Base-by-base conservation (phyloP, 129 eudicot genomes). In the Saposhnikovia divaricata region DNA sequence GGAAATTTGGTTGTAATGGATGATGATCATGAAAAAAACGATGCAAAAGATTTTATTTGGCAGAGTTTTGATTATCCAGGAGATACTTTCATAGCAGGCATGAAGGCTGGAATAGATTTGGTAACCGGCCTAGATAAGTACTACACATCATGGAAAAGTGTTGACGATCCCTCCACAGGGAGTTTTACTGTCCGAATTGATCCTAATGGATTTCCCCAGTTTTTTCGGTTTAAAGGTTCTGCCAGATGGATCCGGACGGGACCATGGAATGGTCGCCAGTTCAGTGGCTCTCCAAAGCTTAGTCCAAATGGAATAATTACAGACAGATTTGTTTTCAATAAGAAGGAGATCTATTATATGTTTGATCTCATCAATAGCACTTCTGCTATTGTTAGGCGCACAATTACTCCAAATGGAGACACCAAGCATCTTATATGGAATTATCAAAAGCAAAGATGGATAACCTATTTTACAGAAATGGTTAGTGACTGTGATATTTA, bases 41-140 rank as follows among this genome's bases (percentile, higher is more conserved):
- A 61, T 9, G 34, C 15, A n/a, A 23, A 25, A n/a, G 28, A 61
- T 8, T n/a, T 61, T 61, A 61, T 61, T 61, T 61, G 69, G 69
- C 69, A 61, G 6, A 61, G 66, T 59, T 59, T 59, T 59, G 66
- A 59, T 59, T n/a, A 59, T 1, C 69, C 69, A 5, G 69, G 69
- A 61, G 69, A 61, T 61, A 61, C 69, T 61, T 25, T 61, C 1
- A 10, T 61, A 10, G 15, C 69, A 61, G 69, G 69, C 69, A 61
- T 61, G 69, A 61, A 61, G 69, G 12, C 28, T 61, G 69, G 69
- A 61, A n/a, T 61, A 61, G 69, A 61, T 61, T n/a, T 61, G 34
- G 69, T 61, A 61, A 61, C 69, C 15, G 69, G 69, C 15, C 5
- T 61, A n/a, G 15, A 61, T 10, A n/a, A 14, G 13, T 61, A 61